Base-by-base conservation (phyloP, 1,284 basidiomycete genomes). In the Ceratobasidium sp. region DNA sequence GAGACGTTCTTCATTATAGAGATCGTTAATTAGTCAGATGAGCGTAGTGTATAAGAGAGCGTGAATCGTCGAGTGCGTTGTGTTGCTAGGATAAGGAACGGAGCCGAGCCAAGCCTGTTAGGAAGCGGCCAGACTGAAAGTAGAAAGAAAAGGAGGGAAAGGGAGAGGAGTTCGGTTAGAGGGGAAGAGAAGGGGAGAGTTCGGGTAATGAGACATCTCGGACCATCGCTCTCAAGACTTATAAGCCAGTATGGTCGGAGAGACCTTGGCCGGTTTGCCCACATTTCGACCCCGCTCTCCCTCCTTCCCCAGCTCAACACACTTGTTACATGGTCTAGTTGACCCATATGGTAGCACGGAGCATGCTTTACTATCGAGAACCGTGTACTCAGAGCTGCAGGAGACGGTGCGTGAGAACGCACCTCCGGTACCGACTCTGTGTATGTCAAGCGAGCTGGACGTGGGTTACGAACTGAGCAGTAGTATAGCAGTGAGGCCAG, bases 1-100 rank as follows among this genome's bases (percentile, higher is more conserved):
- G 71, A 65, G 40, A 46, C 59, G 33, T 74, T 64, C 59, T 48
- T 74, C 71, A 59, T 59, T 33, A 40, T 17, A 54, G 46, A 62
- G n/a, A 52, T 74, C 17, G 46, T 74, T 74, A 64, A 56, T 74
- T 50, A 74, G 61, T 33, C 33, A 42, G 13, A 5, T 33, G 26
- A 54, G n/a, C 26, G 48, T n/a, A 54, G 9, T 64, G 61, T 74
- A 64, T 52, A 17, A 65, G 71, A 74, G 71, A 64, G 61, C 48
- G 61, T 74, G 48, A 52, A 61, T 20, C 33, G 71, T 74, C 61
- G 61, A 74, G 59, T 74, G 71, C 40, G 38, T 65, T 23, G 71
- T 65, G 48, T 52, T 50, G 61, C 26, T 50, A 26, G 26, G 48
- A 13, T 54, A 74, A 74, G 42, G 61, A 74, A 48, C 44, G 46